phyloP scores from a whole-genome alignment of 2,329 filamentous ascomycete genomes.

The Aspergillus aculeatinus region DNA sequence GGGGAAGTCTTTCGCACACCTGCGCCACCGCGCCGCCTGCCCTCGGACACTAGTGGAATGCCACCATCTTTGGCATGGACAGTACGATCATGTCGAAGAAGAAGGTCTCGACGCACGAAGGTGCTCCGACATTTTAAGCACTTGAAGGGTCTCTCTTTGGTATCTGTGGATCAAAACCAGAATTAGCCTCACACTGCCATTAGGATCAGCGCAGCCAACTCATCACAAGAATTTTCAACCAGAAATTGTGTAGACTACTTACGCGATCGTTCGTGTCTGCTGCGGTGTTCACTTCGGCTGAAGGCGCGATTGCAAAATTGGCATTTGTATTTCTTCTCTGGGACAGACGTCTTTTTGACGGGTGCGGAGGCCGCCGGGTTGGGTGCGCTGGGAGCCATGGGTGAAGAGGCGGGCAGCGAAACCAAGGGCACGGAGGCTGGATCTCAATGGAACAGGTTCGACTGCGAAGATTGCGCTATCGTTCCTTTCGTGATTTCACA shows the following conservation, averaged over 20 bases:
- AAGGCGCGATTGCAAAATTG: constrained; percentile 98
- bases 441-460: constrained; percentile 29
- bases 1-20: constrained; percentile 40
- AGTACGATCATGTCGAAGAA: constrained; percentile 94
- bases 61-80: constrained; percentile 98
- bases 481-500: constrained; percentile 43
- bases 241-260: constrained; percentile 54
- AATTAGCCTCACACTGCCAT: not conserved
- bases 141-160: constrained; percentile 98
- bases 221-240: not conserved
- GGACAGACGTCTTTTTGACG: constrained; percentile 78
- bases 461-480: constrained; percentile 34
- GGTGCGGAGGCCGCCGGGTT: constrained; percentile 68
- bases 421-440: constrained; percentile 16
- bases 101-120: constrained; percentile 93
- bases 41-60: constrained; percentile 87
- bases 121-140: constrained; percentile 98
- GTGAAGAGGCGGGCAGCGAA: constrained; percentile 19
- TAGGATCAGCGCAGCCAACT: not conserved
- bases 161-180: constrained; percentile 61
- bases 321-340: constrained; percentile 99
- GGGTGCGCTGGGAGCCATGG: constrained; percentile 51
- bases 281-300: constrained; percentile 94
- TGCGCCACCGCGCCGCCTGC: constrained; percentile 64
- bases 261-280: constrained; percentile 96